Percentiles rank a stretch among this genome's conserved stretches.
These are phyloP conservation scores for Termitomyces sp. DNA, from an alignment of 768 basidiomycete species.

Conservation along the genomic window DNA sequence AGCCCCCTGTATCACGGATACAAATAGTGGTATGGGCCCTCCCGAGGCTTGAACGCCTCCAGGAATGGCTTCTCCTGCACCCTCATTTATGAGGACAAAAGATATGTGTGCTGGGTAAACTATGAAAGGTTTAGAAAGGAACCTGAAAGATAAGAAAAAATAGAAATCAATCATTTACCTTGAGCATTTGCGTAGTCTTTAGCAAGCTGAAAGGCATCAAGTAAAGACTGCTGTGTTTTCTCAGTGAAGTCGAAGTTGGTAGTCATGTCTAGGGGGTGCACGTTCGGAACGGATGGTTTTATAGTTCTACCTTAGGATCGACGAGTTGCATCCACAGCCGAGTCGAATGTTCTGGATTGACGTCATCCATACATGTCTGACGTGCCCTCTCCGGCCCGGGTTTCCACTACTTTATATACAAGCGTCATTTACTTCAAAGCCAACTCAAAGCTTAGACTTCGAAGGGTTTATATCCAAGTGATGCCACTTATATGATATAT, in stretches of 20 bases:
- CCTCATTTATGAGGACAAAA: conserved; percentile 74
- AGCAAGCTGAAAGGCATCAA: conserved; percentile 72
- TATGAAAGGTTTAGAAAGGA: conserved; percentile 21
- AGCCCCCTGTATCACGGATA: conserved; percentile 72
- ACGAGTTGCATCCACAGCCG: background rate
- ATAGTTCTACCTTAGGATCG: background rate
- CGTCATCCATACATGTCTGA: background rate
- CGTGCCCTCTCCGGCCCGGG: background rate
- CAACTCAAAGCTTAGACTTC: conserved; percentile 12
- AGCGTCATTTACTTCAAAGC: background rate
- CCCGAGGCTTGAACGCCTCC: conserved; percentile 25
- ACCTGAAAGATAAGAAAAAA: conserved; percentile 1
- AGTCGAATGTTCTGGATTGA: conserved; percentile 10
- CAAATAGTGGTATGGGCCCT: conserved; percentile 54
- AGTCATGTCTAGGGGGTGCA: conserved; percentile 27
- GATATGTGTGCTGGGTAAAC: conserved; percentile 85
- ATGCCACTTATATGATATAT: conserved; percentile 9
- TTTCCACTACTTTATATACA: background rate
- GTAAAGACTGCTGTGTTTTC: conserved; percentile 66
- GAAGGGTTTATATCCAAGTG: conserved; percentile 10
- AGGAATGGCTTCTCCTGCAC: conserved; percentile 28
- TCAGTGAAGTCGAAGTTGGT: conserved; percentile 81
- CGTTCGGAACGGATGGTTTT: conserved; percentile 2
- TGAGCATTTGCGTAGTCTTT: conserved; percentile 82
- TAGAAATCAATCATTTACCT: conserved; percentile 37